Conservation (phyloP, 2,329 filamentous ascomycete genomes). For the Pseudocercospora vitis region DNA sequence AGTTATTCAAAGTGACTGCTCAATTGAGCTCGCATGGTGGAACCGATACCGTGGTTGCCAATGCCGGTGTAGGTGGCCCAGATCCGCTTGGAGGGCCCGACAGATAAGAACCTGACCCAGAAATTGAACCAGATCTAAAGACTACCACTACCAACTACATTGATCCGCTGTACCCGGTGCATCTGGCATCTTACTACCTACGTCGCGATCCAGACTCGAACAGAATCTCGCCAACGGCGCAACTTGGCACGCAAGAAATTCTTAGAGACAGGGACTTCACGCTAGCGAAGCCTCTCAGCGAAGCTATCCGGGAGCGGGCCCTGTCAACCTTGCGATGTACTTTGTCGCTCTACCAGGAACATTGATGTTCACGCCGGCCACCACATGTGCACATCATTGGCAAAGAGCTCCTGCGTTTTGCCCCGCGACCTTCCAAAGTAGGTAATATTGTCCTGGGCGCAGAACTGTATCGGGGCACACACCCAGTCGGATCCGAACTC, state of each 20-base stretch:
- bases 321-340: constrained; percentile 50
- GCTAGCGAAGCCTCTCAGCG: not conserved
- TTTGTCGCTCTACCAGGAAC: constrained; percentile 48
- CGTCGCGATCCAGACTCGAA: not conserved
- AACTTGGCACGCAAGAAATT: too few relatives aligned
- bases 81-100: not conserved
- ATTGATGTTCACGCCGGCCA: constrained; percentile 57
- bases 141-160: not conserved
- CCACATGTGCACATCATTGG: constrained; percentile 54
- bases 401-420: constrained; percentile 45
- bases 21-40: not conserved
- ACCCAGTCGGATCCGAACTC: constrained; percentile 28
- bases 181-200: not conserved
- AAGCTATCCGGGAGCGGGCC: constrained; percentile 45
- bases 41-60: not conserved
- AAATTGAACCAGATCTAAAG: not conserved
- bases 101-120: not conserved
- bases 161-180: not conserved
- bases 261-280: too few relatives aligned
- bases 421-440: too few relatives aligned
- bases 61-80: not conserved
- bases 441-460: constrained; percentile 4
- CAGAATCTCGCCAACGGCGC: not conserved
- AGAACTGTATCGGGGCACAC: constrained; percentile 8
- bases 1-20: not conserved